Conservation (phyloP, 441 rosid species). For the Corymbia citriodora region DNA sequence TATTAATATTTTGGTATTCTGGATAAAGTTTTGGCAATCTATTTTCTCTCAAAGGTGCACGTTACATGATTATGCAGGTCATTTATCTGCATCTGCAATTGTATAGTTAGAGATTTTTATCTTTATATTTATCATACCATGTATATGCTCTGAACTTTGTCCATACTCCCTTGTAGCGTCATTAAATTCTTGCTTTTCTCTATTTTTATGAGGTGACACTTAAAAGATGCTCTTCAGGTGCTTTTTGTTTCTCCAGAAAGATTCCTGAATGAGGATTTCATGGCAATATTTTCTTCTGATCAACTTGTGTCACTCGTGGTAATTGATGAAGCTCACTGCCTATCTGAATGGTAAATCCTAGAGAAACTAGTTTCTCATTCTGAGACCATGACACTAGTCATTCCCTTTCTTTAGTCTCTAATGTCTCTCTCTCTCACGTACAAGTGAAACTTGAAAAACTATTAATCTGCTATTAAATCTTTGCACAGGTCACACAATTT, state of each 20-base stretch:
- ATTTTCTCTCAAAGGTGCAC: neutral
- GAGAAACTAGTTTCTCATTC: constrained; percentile 3
- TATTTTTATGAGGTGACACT: neutral
- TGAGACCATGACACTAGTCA: neutral
- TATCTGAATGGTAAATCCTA: constrained; percentile 84
- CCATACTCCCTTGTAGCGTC: neutral
- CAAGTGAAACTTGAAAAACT: neutral
- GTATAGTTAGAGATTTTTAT: neutral
- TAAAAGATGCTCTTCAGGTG: constrained; percentile 44
- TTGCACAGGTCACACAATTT: constrained; percentile 87
- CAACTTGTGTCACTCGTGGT: constrained; percentile 69
- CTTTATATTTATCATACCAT: neutral
- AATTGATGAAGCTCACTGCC: constrained; percentile 96
- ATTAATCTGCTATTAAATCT: constrained; percentile 1
- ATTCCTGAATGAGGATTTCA: constrained; percentile 67
- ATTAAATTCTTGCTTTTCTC: neutral
- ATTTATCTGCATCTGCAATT: neutral
- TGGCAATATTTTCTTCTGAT: constrained; percentile 49
- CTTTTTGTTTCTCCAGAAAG: constrained; percentile 96
- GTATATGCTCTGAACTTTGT: neutral
- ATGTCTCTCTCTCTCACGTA: neutral
- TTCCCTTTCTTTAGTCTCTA: neutral
- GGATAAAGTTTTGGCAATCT: neutral
- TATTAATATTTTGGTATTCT: neutral
- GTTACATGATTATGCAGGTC: neutral